These are phyloP conservation scores for Hysterangium stoloniferum DNA, from an alignment of 768 basidiomycete genomes.

Conservation along the genomic window DNA sequence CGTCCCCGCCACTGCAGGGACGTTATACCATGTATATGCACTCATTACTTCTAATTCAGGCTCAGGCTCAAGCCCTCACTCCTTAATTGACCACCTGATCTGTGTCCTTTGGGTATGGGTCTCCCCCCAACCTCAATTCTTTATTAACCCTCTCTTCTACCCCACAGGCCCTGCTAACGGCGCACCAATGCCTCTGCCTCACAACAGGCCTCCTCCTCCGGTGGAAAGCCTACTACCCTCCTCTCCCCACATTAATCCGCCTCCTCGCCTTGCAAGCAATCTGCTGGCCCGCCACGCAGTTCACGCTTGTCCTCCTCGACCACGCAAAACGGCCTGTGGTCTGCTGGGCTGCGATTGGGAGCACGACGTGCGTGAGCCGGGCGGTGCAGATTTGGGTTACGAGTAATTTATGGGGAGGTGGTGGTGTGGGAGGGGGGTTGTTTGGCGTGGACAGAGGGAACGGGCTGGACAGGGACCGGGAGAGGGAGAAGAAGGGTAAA, in stretches of 20 bases:
- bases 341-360: slow-evolving; percentile 86
- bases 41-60: slow-evolving; percentile 30
- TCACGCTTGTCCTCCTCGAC: slow-evolving; percentile 71
- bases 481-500: slow-evolving; percentile 13
- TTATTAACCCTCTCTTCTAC: background rate
- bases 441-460: too few species aligned
- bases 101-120: slow-evolving; percentile 63
- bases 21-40: slow-evolving; percentile 53
- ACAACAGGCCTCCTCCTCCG: slow-evolving; percentile 85
- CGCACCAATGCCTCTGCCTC: slow-evolving; percentile 79
- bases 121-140: background rate
- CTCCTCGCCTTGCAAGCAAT: slow-evolving; percentile 90
- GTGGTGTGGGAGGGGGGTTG: slow-evolving; percentile 25
- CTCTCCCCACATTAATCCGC: slow-evolving; percentile 81
- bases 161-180: slow-evolving; percentile 74
- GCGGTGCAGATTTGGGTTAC: slow-evolving; percentile 95
- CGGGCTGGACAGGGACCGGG: slow-evolving; percentile 13
- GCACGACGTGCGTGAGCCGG: slow-evolving; percentile 76
- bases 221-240: slow-evolving; percentile 88
- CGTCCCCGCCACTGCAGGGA: slow-evolving; percentile 64
- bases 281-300: slow-evolving; percentile 91
- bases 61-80: background rate
- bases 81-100: slow-evolving; percentile 54
- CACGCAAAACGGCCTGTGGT: slow-evolving; percentile 66
- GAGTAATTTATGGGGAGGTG: slow-evolving; percentile 64